Evolutionary conservation across 768 basidiomycete genomes (phyloP), one percentile per base, ranked within the genome.

Genomic region (Xerocomus brunneocitrinus): DNA sequence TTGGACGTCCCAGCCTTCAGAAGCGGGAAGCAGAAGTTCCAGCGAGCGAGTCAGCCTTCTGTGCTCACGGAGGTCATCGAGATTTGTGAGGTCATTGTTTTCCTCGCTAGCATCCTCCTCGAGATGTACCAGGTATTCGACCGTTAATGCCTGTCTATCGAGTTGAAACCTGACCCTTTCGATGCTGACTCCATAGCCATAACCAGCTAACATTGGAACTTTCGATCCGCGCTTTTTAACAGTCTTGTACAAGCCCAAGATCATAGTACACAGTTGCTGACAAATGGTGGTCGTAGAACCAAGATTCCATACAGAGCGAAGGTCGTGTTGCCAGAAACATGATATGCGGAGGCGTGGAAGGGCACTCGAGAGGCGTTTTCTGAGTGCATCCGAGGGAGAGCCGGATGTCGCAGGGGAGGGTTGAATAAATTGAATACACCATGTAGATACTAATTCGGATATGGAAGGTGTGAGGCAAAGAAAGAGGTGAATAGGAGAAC

Each of bases 271-370:
- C 2, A 98, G 78, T 59, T 95, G 91, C 58, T 91, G 89, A 8
- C 81, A 78, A 9, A 92, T 62, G 30, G 81, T 77, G 14, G 81
- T 74, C 1, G 81, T 76, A 0, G 85, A 79, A 7, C 83, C 84
- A 47, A 93, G 79, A 36, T 83, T 89, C 91, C 92, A 95, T 36
- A 91, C 67, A 0, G 91, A 81, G 57, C 89, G 88, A 28, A 95
- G 80, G 72, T 97, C 91, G 67, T 95, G 94, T 65, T 95, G 91
- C 90, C 91, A 95, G 66, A 95, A 94, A 65, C 91, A 95, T 2
- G 90, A 93, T 56, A 95, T 81, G 35, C 91, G 85, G 27, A 92
- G 66, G 55, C 79, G 74, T 40, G 72, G 75, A 49, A 63, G 42
- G 34, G 30, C 57, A 30, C 54, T 55, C 16, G 70, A 62, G 43